Base-by-base conservation (phyloP, 2,329 filamentous ascomycete species). In the Sporothrix curviconia region DNA sequence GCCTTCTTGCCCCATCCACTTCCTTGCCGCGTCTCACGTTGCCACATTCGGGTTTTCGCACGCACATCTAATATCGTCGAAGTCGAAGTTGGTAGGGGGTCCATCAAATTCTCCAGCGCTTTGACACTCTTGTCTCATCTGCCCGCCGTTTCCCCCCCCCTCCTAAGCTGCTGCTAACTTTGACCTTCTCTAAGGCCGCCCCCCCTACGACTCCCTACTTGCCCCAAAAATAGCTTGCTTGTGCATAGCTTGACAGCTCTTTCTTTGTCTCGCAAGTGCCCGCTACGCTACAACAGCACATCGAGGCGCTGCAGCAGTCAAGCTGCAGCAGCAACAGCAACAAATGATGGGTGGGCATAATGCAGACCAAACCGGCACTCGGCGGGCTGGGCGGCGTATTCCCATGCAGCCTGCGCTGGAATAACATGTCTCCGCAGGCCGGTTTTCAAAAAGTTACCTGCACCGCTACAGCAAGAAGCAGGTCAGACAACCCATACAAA, bases 291-390 rank as follows among this genome's bases (percentile, higher is more conserved):
- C 92, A 96, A 77, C 92, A 96, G 78, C 92, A 97, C 76, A 96
- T 97, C 69, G 92, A 97, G 76, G 82, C 95, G 70, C 81, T 97
- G 69, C 92, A 97, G 77, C 91, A 96, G n/a, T n/a, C n/a, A n/a
- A n/a, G 72, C 94, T 97, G 73, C 94, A 97, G 72, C 92, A 97
- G 74, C 92, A 96, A 72, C 91, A 96, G 69, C 92, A 96, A 75
- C 92, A 97, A 76, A 96, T 92, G 96, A 89, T n/a, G 19, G 49
- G 46, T 12, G 90, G n/a, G 90, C 72, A 91, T 97, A 82, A 86
- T 97, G 67, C 87, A 88, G 65, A 87, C 89, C 55, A 87, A 89
- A 67, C 92, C 96, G 75, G 65, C 71, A 63, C 78, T 96, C 59
- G 84, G 83, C 65, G 83, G 84, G n/a, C n/a, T n/a, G 61, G 85